Conservation (phyloP, 2,329 filamentous ascomycete genomes). For the Verticillium isaacii region DNA sequence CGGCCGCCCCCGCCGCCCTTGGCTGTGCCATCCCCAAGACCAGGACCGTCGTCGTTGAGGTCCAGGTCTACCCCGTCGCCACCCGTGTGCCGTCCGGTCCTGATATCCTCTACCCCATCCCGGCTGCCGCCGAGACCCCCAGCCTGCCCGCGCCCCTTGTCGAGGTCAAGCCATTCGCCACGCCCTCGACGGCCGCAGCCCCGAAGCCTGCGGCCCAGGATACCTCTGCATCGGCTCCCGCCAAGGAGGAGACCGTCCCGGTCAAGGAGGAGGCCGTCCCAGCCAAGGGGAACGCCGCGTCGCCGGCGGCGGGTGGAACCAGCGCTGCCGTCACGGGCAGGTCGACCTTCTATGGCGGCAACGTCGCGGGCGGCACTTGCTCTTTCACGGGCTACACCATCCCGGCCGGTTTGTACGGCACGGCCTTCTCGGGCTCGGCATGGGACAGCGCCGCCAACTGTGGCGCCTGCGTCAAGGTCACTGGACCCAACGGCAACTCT, state of each 20-base stretch:
- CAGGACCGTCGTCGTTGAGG: conserved; percentile 1
- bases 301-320: neutral
- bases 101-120: neutral
- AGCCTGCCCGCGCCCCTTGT: neutral
- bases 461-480: conserved; percentile 58
- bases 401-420: conserved; percentile 53
- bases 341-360: conserved; percentile 51
- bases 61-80: neutral
- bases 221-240: neutral
- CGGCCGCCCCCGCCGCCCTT: conserved; percentile 10
- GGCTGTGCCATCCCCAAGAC: conserved; percentile 5
- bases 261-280: neutral
- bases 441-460: conserved; percentile 55
- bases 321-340: conserved; percentile 21
- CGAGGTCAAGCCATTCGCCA: neutral
- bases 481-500: conserved; percentile 48
- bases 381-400: conserved; percentile 60
- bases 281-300: neutral
- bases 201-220: neutral
- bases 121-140: neutral
- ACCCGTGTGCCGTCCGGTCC: neutral
- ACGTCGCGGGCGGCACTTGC: conserved; percentile 56
- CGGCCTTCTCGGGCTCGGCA: conserved; percentile 53
- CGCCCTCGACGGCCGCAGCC: neutral
- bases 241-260: neutral